Evolutionary conservation across 2,329 filamentous ascomycete species (phyloP).

Genomic region (Tetracladium maxilliforme): DNA sequence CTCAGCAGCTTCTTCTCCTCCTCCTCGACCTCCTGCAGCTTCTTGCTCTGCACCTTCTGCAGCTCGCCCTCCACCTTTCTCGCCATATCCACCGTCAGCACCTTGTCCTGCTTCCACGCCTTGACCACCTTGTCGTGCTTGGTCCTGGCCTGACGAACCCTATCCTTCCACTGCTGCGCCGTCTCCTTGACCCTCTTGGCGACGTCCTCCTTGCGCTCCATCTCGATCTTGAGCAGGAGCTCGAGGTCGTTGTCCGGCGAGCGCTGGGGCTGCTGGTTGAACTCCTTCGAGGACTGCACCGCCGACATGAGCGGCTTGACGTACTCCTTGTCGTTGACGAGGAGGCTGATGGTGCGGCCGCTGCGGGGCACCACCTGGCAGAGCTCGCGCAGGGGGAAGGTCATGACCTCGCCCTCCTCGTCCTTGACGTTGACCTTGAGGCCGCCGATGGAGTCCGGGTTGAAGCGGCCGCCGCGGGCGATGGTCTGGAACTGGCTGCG

Average conservation of each 20-base stretch:
- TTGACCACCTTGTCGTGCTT: conserved; percentile 32
- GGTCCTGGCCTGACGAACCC: conserved; percentile 29
- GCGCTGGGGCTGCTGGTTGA: conserved; percentile 46
- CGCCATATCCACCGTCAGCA: conserved; percentile 26
- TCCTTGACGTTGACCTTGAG: conserved; percentile 21
- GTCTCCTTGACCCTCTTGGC: conserved; percentile 25
- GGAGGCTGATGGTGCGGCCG: conserved; percentile 19
- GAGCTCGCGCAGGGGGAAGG: conserved; percentile 37
- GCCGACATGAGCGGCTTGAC: conserved; percentile 40
- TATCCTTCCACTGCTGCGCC: conserved; percentile 33
- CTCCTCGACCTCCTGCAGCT: conserved; percentile 32
- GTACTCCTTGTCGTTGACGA: conserved; percentile 23
- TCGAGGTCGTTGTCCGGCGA: conserved; percentile 43
- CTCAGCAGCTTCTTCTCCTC: conserved; percentile 32
- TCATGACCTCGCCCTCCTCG: conserved; percentile 9
- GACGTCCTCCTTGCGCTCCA: conserved; percentile 32
- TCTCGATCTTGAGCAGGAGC: conserved; percentile 37
- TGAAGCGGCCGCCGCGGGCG: conserved; percentile 33
- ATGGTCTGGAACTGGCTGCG: conserved; percentile 23
- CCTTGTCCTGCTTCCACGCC: conserved; percentile 28
- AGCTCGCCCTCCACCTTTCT: conserved; percentile 26
- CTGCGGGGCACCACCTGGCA: conserved; percentile 35
- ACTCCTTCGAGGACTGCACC: conserved; percentile 33
- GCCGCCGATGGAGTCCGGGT: conserved; percentile 30
- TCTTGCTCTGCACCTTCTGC: conserved; percentile 26